Evolutionary conservation across 208 protist species (phyloP).

Genomic region (Crithidia acanthocephali): DNA sequence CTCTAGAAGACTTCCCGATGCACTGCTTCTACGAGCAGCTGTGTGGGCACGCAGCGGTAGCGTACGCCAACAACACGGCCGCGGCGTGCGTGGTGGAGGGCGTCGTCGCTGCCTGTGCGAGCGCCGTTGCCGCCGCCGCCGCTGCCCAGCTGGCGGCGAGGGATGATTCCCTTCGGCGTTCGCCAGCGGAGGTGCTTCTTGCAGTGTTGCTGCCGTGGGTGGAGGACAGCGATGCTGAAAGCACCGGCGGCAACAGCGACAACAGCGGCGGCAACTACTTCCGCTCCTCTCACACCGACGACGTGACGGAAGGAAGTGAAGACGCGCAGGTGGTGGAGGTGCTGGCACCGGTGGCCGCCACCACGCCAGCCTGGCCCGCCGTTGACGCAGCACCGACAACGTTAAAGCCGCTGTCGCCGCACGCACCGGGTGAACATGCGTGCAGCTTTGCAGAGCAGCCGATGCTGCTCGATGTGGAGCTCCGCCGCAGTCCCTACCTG

Average conservation of each 20-base stretch:
- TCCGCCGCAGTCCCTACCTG: slow-evolving; percentile 10
- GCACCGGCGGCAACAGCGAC: too few species aligned
- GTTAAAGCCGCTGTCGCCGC: neutral
- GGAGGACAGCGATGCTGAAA: neutral
- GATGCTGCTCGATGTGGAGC: slow-evolving; percentile 13
- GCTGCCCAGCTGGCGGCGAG: neutral
- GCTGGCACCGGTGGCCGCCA: slow-evolving; percentile 4
- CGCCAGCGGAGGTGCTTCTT: neutral
- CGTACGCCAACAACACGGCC: neutral
- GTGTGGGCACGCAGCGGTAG: slow-evolving; percentile 16
- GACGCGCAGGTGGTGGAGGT: slow-evolving; percentile 12
- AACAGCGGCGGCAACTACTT: too few species aligned
- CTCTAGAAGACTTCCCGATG: neutral
- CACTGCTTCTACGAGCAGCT: slow-evolving; percentile 27
- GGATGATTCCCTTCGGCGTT: neutral
- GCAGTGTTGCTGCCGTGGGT: neutral
- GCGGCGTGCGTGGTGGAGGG: slow-evolving; percentile 10
- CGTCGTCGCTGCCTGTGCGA: neutral
- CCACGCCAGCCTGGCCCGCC: too few species aligned
- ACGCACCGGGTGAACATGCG: neutral
- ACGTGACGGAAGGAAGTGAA: neutral
- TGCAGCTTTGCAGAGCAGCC: neutral
- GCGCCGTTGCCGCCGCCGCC: slow-evolving; percentile 1
- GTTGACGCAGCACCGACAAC: too few species aligned
- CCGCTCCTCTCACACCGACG: too few species aligned